Base-by-base conservation (phyloP, 2,329 filamentous ascomycete species). In the Calonectria honghensis region DNA sequence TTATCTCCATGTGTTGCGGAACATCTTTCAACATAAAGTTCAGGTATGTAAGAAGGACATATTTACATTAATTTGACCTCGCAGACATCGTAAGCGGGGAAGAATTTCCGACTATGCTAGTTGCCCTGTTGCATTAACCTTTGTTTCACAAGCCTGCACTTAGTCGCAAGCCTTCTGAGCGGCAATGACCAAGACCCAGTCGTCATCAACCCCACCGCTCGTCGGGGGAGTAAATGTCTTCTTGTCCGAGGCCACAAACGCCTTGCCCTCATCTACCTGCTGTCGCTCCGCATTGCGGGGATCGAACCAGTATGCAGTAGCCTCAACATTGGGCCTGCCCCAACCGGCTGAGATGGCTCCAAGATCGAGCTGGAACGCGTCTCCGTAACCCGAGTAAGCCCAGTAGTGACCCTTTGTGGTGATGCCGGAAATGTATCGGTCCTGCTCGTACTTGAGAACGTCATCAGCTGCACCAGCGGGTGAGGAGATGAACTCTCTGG, bases 281-380 rank as follows among this genome's bases (percentile, higher is more conserved):
- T 37, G 54, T 14, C 54, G 32, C n/a, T 61, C 32, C 9, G 54
- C 54, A 27, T 35, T 61, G 20, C 54, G 32, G 10, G 54, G 54
- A 16, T 61, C 32, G 24, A 61, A 61, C 54, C 54, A 61, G 13
- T 61, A 61, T 16, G 54, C 54, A 4, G 32, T 37, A 13, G 6
- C 54, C 32, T 61, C n/a, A 10, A 37, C 54, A 20, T 39, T 39
- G 20, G 54, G 54, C 32, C 39, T 61, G 1, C 54, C 54, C 54
- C 54, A 61, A 9, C 54, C 20, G 0, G 20, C 18, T 2, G 54
- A 61, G 14, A 61, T 39, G 9, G 16, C 54, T 13, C 24, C 20
- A n/a, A 61, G 54, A 16, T 61, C 54, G 13, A 61, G 54, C 20
- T 61, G 54, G 14, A 61, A 61, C 20, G n/a, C 54, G n/a, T 61